Base-by-base conservation (phyloP, 192 early-diverging fungal species). In the Podila epigama region DNA sequence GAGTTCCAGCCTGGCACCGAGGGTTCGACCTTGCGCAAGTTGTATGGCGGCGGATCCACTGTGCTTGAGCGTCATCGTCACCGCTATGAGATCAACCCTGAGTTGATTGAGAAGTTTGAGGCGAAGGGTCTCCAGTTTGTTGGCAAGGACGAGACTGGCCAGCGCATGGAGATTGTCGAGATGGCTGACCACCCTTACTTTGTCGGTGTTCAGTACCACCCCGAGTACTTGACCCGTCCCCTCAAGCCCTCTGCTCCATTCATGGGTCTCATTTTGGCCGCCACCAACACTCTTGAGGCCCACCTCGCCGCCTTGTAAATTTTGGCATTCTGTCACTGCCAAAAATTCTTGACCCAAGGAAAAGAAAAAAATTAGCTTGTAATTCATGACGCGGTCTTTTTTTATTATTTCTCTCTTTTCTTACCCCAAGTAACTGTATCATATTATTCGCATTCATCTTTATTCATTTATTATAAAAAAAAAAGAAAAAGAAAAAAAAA, bases 81-180 rank as follows among this genome's bases (percentile, higher is more conserved):
- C 70, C 90, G 97, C 29, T 99, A 98, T 82, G 98, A 99, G 86
- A 93, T 99, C 57, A 99, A 98, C 83, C 97, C 97, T 12, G 86
- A 90, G 51, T 85, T 86, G 61, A 92, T 97, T 13, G 51, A 78
- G 15, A 80, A 83, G 48, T 79, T 98, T 28, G 96, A 97, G 82
- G 70, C 69, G 6, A 86, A 92, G 35, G 97, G 97, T 4, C 62
- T 98, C 66, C 68, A 84, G 15, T 98, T 98, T 85, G 89, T 98
- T 39, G 97, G 96, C 57, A 88, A 91, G 50, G 97, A 99, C 64
- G 95, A 97, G 65, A 94, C 92, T 42, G 96, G 95, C 37, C 88
- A 98, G 80, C 95, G 98, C 60, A 99, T 99, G 98, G 97, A 98
- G 85, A 95, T 99, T 59, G 64, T 98, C 29, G 98, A 99, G 88